phyloP scores from a whole-genome alignment of 179 eudicot genomes.

The Silene noctiflora region DNA sequence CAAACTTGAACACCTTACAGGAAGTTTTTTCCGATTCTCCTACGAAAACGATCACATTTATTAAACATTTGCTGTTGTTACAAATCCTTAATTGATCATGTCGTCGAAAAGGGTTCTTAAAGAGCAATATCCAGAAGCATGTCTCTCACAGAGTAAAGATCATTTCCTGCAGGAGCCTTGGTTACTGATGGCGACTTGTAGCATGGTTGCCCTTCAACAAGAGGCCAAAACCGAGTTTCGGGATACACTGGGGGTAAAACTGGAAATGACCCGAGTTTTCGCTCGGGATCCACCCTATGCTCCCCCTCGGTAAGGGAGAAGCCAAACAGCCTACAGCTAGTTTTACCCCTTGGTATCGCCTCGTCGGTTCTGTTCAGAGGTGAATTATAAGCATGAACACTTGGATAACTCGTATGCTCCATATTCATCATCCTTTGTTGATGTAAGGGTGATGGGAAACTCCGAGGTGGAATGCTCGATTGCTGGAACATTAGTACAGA shows the following conservation, averaged over 20 bases:
- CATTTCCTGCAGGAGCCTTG: conserved; percentile 24
- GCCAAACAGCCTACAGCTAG: conserved; percentile 44
- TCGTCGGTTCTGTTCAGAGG: conserved; percentile 24
- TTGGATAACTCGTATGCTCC: conserved; percentile 15
- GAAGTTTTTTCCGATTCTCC: conserved; percentile 11
- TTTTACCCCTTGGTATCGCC: conserved; percentile 29
- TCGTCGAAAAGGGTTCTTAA: conserved; percentile 1
- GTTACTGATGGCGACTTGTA: conserved; percentile 32
- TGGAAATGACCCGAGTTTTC: conserved; percentile 16
- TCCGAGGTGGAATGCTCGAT: conserved; percentile 30
- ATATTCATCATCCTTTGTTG: conserved; percentile 25
- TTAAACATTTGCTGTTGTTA: not conserved
- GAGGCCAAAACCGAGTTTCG: conserved; percentile 32
- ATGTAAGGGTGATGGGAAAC: conserved; percentile 21
- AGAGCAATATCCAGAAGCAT: conserved; percentile 42
- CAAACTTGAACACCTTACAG: conserved; percentile 21
- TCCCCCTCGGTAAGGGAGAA: conserved; percentile 44
- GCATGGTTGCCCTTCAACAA: conserved; percentile 37
- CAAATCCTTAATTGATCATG: not conserved
- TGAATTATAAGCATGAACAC: conserved; percentile 11
- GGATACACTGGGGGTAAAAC: conserved; percentile 19
- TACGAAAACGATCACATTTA: conserved; percentile 12
- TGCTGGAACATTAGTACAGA: conserved; percentile 65
- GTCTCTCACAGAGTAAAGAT: conserved; percentile 37
- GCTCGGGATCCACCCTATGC: conserved; percentile 20